A percentile compares a stretch with the other conserved stretches of the same genome.
Evolutionary conservation across 306 rosid genomes (phyloP).

Genomic region (cucumber (Cucumis sativus)): Cucumber_9930_V3 NC_026659.2:31415001-31415500

Average conservation of each 20-base stretch:
- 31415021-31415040: conserved; percentile 31
- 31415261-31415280: background rate
- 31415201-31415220: background rate
- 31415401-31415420: background rate
- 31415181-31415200: background rate
- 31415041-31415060: background rate
- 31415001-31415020: conserved; percentile 56
- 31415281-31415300: no score
- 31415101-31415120: background rate
- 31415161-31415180: background rate
- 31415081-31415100: background rate
- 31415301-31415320: no score
- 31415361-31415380: background rate
- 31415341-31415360: no score
- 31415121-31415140: background rate
- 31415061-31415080: background rate
- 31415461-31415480: no score
- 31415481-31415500: no score
- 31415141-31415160: background rate
- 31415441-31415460: no score
- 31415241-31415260: background rate
- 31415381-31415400: background rate
- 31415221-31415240: background rate
- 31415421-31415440: background rate
- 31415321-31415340: no score